These are phyloP conservation scores for Fusarium caatingaense DNA, from an alignment of 2,329 filamentous ascomycete genomes.

Conservation along the genomic window DNA sequence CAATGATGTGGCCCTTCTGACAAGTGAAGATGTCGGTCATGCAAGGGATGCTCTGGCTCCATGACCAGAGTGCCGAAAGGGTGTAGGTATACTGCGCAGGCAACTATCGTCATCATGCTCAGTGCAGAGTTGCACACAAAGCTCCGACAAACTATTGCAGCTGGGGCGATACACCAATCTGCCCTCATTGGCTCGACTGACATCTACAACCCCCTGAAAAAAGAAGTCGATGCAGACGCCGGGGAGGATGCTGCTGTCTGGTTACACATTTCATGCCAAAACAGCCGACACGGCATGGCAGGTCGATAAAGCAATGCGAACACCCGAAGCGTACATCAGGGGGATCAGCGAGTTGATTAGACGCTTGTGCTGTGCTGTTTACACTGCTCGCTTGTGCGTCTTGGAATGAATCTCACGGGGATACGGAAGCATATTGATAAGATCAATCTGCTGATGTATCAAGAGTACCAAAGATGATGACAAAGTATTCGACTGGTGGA, in stretches of 20 bases:
- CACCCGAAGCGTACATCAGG: slow-evolving; percentile 24
- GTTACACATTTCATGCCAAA: slow-evolving; percentile 39
- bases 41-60: background rate
- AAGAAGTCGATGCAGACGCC: slow-evolving; percentile 20
- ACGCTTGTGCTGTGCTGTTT: background rate
- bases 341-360: slow-evolving; percentile 13
- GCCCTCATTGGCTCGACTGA: slow-evolving; percentile 2
- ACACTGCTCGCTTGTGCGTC: background rate
- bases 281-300: slow-evolving; percentile 32
- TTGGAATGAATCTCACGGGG: slow-evolving; percentile 4
- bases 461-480: slow-evolving; percentile 19
- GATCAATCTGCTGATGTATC: slow-evolving; percentile 23
- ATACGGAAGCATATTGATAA: slow-evolving; percentile 20
- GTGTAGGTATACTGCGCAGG: slow-evolving; percentile 3
- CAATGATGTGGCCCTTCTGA: background rate
- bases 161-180: slow-evolving; percentile 13
- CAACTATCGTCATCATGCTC: slow-evolving; percentile 5
- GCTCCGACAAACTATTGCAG: slow-evolving; percentile 11
- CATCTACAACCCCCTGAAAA: slow-evolving; percentile 9
- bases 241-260: slow-evolving; percentile 28
- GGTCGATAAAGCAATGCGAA: slow-evolving; percentile 34
- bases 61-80: background rate
- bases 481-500: slow-evolving; percentile 27
- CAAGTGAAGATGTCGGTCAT: background rate
- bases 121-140: slow-evolving; percentile 12